Base-by-base conservation (phyloP, 306 rosid genomes). In the Arachis stenosperma region DNA sequence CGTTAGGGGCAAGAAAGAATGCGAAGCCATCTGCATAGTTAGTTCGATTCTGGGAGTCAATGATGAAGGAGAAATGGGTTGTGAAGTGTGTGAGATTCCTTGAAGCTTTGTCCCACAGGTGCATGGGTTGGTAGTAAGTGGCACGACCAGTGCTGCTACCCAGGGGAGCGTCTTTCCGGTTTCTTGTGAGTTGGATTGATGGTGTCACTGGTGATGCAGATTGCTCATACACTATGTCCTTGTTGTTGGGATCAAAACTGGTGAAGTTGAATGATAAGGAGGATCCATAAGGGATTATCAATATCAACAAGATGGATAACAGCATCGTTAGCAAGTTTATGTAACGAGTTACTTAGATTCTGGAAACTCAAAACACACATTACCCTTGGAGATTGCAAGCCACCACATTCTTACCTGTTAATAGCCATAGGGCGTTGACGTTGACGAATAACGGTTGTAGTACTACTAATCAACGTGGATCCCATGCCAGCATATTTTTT, bases 1-100 rank as follows among this genome's bases (percentile, higher is more conserved):
- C 74, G 0, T 1, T 36, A 14, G 81, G 87, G 12, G 74, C 81
- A 44, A 85, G 78, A 52, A 83, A 85, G 81, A 88, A 88, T 0
- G 88, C 78, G 10, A 85, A 10, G 2, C 87, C 93, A 57, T 86
- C 86, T 27, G 53, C 93, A 69, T 71, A 80, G 0, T 0, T 0
- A 6, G 5, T 8, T 8, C 3, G 8, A 3, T 40, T 40, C 13
- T 5, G 14, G 11, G 90, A 77, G 36, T 75, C 12, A 12, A 88
- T 79, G 59, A 51, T 33, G 13, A 85, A 77, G 61, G 81, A 30
- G 71, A 88, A 88, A 27, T 78, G 71, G 27, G 88, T 84, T 13
- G 50, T 55, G 70, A 88, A 88, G 58, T 82, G 81, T 12, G 88
- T 12, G 65, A 86, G 74, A 0, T 61, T 71, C 1, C 77, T 27